Evolutionary conservation across 2,329 filamentous ascomycete species (phyloP).

Genomic region (Camptophora hylomeconis): DNA sequence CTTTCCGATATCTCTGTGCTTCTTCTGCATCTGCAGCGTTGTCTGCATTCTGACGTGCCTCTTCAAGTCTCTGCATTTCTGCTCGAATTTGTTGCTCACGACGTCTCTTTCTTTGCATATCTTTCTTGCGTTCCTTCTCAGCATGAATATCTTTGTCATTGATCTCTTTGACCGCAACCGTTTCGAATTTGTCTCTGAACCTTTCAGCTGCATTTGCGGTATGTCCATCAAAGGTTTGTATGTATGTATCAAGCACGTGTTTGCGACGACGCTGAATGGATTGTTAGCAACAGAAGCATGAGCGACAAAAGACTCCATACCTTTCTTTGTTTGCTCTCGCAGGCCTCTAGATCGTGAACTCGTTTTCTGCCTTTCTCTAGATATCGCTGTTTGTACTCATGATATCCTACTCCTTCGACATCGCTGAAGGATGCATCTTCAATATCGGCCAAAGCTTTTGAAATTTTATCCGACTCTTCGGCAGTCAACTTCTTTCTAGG

Average conservation of each 20-base stretch:
- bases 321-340: slow-evolving; percentile 52
- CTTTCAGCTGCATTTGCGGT: slow-evolving; percentile 59
- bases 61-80: slow-evolving; percentile 69
- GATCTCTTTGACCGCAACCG: slow-evolving; percentile 72
- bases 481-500: slow-evolving; percentile 41
- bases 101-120: slow-evolving; percentile 94
- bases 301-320: slow-evolving; percentile 30
- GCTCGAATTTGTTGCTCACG: slow-evolving; percentile 90
- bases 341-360: slow-evolving; percentile 48
- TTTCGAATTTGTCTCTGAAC: slow-evolving; percentile 64
- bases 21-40: slow-evolving; percentile 72
- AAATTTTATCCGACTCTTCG: slow-evolving; percentile 56
- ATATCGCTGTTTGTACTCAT: slow-evolving; percentile 41
- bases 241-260: slow-evolving; percentile 42
- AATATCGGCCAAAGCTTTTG: slow-evolving; percentile 49
- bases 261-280: slow-evolving; percentile 42
- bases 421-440: slow-evolving; percentile 46
- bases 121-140: slow-evolving; percentile 98
- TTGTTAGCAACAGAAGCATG: slow-evolving; percentile 2
- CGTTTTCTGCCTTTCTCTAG: slow-evolving; percentile 50
- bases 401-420: slow-evolving; percentile 39
- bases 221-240: slow-evolving; percentile 51
- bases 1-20: slow-evolving; percentile 64
- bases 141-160: slow-evolving; percentile 80
- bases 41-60: slow-evolving; percentile 64